These are phyloP conservation scores for Pseudogymnoascus sp. DNA, from an alignment of 2,329 filamentous ascomycete species.

Conservation along the genomic window DNA sequence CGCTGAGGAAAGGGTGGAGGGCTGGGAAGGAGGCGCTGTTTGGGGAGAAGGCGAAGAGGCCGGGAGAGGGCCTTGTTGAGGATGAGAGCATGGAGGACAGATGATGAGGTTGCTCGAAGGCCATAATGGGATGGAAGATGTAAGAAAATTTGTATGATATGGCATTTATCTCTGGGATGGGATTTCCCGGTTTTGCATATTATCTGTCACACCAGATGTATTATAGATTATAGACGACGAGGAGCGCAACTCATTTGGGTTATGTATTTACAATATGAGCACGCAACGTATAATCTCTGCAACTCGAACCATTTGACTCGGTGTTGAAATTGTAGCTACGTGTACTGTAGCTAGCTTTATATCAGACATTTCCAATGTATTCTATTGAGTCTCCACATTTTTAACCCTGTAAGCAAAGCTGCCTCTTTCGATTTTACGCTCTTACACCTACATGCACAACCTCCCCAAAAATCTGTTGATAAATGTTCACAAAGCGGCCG, in stretches of 20 bases:
- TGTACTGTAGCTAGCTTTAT: background rate
- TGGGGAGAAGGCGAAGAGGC: conserved; percentile 16
- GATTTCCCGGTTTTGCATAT: conserved; percentile 2
- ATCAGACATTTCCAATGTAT: background rate
- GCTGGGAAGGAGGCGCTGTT: conserved; percentile 17
- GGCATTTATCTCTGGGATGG: background rate
- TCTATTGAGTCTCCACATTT: conserved; percentile 1
- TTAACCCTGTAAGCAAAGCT: background rate
- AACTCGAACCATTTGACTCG: background rate
- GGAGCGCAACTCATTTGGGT: conserved; percentile 1
- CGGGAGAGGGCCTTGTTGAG: conserved; percentile 6
- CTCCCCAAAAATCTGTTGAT: background rate
- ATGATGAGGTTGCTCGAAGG: background rate
- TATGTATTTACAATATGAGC: conserved; percentile 7
- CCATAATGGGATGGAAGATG: background rate
- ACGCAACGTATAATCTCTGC: background rate
- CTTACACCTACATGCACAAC: conserved; percentile 1
- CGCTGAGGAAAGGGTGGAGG: conserved; percentile 41
- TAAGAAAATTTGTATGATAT: conserved; percentile 8
- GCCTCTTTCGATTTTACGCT: background rate
- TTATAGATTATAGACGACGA: conserved; percentile 4
- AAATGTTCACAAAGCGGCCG: background rate
- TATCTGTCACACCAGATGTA: conserved; percentile 5
- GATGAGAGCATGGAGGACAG: conserved; percentile 6
- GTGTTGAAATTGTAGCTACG: background rate